Base-by-base conservation (phyloP, 306 rosid species). In the Pachyrhizus erosus region DNA sequence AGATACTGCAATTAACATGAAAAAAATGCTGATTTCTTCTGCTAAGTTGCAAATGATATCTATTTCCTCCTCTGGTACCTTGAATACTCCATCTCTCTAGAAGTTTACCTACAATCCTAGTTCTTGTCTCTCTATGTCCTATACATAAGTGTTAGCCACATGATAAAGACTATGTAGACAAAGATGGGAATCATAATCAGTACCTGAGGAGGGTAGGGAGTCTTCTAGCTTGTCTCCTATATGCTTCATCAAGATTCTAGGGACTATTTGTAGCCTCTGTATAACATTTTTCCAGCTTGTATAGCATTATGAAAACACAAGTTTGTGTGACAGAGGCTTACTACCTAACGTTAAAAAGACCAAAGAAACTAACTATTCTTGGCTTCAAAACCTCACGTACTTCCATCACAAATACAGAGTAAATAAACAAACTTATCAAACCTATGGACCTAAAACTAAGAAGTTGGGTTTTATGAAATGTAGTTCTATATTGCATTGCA, bases 41-140 rank as follows among this genome's bases (percentile, higher is more conserved):
- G 92, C 88, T 78, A 88, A 73, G 61, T 79, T 75, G 87, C 93
- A 93, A 77, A 93, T 87, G 73, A 79, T 78, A 73, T 76, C 88
- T 62, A 46, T 84, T 87, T 61, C 42, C 42, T 89, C 93, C 72
- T 88, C 91, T 29, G 42, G 15, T 62, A 2, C 37, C 9, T 60
- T 60, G 67, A 29, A 26, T 58, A 60, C 67, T 60, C 18, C 9
- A 60, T 12, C 14, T 23, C 5, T 27, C 68, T 61, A 24, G 9
- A 9, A 11, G 17, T 5, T 6, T 62, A 13, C 70, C 33, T 65
- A 33, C 21, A 31, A 17, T 65, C 45, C 45, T 88, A 34, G 94
- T 88, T 86, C 98, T 87, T 0, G 98, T 94, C 83, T 91, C 94
- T 91, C 73, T 77, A 78, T 48, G 76, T 29, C 62, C 68, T 45